A percentile compares a stretch with the other conserved stretches of the same genome.
phyloP scores from a whole-genome alignment of 139 green algal genomes.

The Chlamydomonas asymmetrica region DNA sequence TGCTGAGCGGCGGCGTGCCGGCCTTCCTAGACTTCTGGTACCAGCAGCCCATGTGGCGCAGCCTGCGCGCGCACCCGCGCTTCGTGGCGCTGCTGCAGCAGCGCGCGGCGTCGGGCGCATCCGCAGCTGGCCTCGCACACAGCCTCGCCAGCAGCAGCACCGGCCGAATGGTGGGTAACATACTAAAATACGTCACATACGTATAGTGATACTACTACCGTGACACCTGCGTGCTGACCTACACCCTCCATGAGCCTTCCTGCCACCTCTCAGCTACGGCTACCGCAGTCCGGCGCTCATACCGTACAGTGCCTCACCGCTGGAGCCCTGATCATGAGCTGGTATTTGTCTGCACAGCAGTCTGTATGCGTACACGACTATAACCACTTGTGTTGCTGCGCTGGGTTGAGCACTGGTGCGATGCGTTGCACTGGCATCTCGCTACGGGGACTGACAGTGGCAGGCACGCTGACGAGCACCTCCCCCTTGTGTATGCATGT shows the following conservation, averaged over 20 bases:
- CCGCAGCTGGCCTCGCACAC: neutral
- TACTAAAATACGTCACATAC: too few species aligned
- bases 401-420: neutral
- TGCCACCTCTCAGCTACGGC: too few species aligned
- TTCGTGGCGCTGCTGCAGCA: conserved; percentile 44
- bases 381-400: too few species aligned
- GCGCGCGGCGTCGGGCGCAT: neutral
- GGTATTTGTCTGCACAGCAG: too few species aligned
- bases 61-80: conserved; percentile 47
- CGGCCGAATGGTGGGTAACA: conserved; percentile 49
- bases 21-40: conserved; percentile 81
- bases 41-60: conserved; percentile 62
- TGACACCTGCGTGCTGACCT: neutral
- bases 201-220: neutral
- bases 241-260: too few species aligned
- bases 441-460: neutral
- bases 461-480: too few species aligned
- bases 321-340: too few species aligned
- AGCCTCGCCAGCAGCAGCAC: conserved; percentile 58
- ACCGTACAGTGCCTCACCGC: too few species aligned
- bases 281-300: too few species aligned
- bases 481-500: conserved; percentile 7
- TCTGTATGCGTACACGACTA: too few species aligned
- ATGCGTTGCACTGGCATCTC: neutral
- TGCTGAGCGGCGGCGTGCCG: conserved; percentile 39